These are phyloP conservation scores for Eucalyptus urophylla DNA, from an alignment of 345 rosid genomes.

Conservation along the genomic window DNA sequence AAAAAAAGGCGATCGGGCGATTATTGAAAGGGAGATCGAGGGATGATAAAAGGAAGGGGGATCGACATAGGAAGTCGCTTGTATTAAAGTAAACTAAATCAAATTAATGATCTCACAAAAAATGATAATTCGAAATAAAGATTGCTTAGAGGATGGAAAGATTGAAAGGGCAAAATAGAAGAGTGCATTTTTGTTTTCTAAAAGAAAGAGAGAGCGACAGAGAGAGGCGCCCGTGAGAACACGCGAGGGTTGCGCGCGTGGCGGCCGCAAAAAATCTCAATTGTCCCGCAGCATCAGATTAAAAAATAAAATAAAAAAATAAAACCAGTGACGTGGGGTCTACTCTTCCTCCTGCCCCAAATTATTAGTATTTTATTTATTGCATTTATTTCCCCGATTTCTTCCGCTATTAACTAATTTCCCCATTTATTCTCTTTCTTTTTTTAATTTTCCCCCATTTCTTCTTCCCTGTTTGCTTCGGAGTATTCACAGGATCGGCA, in stretches of 20 bases:
- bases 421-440: not conserved
- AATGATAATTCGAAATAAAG: not conserved
- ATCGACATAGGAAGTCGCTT: not conserved
- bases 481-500: not conserved
- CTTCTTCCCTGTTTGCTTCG: not conserved
- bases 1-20: accelerated
- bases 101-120: not conserved
- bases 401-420: not conserved
- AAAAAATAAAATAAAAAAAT: not conserved
- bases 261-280: not conserved
- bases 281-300: not conserved
- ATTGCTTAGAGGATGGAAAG: not conserved
- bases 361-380: not conserved
- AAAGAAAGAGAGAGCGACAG: too few species aligned
- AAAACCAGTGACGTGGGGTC: not conserved
- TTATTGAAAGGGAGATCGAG: not conserved
- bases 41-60: not conserved
- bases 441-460: not conserved
- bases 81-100: not conserved
- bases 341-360: not conserved
- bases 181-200: not conserved
- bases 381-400: not conserved
- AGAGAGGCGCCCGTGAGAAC: not conserved
- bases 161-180: not conserved
- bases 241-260: not conserved